These are phyloP conservation scores for Periglandula ipomoeae DNA, from an alignment of 2,329 filamentous ascomycete species.

Conservation along the genomic window DNA sequence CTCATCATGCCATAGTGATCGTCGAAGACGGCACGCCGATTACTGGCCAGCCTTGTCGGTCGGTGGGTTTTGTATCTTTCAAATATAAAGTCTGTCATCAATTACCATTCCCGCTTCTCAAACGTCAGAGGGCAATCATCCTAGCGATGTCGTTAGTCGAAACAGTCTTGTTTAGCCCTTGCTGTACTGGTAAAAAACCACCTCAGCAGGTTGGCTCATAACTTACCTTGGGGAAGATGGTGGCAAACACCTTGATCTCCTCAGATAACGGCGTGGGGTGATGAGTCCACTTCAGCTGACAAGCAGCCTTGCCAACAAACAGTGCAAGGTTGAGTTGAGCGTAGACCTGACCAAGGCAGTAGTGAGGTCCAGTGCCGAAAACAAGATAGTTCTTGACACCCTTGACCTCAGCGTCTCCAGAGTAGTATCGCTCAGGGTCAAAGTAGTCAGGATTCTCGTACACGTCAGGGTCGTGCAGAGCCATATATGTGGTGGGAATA, in stretches of 20 bases:
- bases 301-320: constrained; percentile 82
- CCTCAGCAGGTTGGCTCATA: background rate
- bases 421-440: constrained; percentile 86
- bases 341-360: constrained; percentile 91
- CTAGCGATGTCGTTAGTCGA: constrained; percentile 29
- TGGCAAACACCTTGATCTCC: constrained; percentile 97
- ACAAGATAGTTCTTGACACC: constrained; percentile 91
- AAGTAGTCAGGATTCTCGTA: constrained; percentile 85
- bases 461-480: constrained; percentile 84
- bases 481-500: constrained; percentile 81
- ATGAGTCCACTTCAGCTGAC: constrained; percentile 85
- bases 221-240: constrained; percentile 90
- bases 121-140: constrained; percentile 79
- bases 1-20: background rate
- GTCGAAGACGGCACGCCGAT: background rate
- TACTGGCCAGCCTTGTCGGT: background rate
- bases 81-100: background rate
- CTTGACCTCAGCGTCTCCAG: constrained; percentile 77
- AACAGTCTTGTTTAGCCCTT: too few relatives aligned
- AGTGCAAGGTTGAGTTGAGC: constrained; percentile 81
- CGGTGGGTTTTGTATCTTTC: background rate
- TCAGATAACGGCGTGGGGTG: constrained; percentile 75
- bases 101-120: constrained; percentile 40
- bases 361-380: constrained; percentile 91
- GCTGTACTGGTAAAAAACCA: too few relatives aligned